Conservation (phyloP, 2,329 filamentous ascomycete species). For the Hypoxylon sp. region DNA sequence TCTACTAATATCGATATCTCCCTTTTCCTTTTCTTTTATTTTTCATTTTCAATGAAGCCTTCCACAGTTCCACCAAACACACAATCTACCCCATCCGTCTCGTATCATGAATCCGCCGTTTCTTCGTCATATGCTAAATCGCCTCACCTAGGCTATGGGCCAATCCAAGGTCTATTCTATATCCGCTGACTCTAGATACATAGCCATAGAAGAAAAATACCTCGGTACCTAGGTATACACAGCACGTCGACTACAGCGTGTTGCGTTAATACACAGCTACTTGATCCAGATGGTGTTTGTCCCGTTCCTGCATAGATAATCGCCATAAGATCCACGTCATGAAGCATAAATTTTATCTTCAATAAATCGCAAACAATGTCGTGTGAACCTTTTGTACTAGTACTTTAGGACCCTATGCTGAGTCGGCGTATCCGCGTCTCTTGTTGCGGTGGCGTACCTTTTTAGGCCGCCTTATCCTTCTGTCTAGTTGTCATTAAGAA, state of each 20-base stretch:
- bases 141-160: slow-evolving; percentile 13
- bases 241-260: slow-evolving; percentile 1
- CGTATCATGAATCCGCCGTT: slow-evolving; percentile 18
- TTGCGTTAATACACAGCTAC: slow-evolving; percentile 6
- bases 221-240: slow-evolving; percentile 1
- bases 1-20: slow-evolving; percentile 6
- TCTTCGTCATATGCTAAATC: slow-evolving; percentile 11
- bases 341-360: slow-evolving; percentile 19
- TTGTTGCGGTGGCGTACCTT: neutral
- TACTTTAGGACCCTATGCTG: slow-evolving; percentile 13
- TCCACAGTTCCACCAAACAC: slow-evolving; percentile 28
- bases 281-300: slow-evolving; percentile 21
- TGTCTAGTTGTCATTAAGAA: neutral
- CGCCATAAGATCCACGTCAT: slow-evolving; percentile 19
- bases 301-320: slow-evolving; percentile 13
- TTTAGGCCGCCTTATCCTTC: neutral
- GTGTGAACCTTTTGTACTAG: slow-evolving; percentile 3
- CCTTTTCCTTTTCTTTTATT: neutral
- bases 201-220: neutral
- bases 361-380: slow-evolving; percentile 2
- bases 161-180: slow-evolving; percentile 13
- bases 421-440: slow-evolving; percentile 21
- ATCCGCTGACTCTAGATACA: neutral
- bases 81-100: slow-evolving; percentile 22
- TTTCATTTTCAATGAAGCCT: slow-evolving; percentile 5